Evolutionary conservation across 2,329 filamentous ascomycete species (phyloP).

Genomic region (Claviceps fusiformis): DNA sequence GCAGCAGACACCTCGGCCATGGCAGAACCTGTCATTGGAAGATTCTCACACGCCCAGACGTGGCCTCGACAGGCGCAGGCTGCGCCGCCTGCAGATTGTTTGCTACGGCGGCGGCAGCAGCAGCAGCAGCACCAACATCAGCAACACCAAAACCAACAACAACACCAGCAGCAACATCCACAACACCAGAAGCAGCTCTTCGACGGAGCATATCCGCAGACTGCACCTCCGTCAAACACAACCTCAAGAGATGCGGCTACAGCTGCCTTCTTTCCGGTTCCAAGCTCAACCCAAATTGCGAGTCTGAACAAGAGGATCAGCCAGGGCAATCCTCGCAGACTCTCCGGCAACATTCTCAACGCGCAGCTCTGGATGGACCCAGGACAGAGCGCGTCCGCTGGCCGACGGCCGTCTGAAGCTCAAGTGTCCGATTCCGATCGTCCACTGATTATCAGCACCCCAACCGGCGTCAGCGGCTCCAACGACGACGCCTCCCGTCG

Average conservation of each 20-base stretch:
- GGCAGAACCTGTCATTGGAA: slow-evolving; percentile 12
- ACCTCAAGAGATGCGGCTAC: slow-evolving; percentile 20
- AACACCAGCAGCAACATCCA: no score
- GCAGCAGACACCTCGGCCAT: slow-evolving; percentile 1
- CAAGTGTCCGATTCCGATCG: slow-evolving; percentile 27
- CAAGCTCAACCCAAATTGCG: slow-evolving; percentile 25
- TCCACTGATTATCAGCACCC: slow-evolving; percentile 48
- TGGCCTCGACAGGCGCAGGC: slow-evolving; percentile 29
- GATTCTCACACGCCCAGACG: slow-evolving; percentile 25
- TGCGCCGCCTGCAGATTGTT: slow-evolving; percentile 9
- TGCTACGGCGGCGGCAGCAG: no score
- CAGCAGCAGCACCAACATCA: no score
- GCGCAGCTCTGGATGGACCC: slow-evolving; percentile 3
- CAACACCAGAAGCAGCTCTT: slow-evolving; percentile 6
- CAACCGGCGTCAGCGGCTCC: slow-evolving; percentile 38
- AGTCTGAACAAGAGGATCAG: slow-evolving; percentile 24
- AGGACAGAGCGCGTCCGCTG: background rate
- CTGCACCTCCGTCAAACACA: slow-evolving; percentile 22
- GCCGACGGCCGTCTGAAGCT: background rate
- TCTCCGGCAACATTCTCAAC: slow-evolving; percentile 28
- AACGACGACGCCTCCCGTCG: slow-evolving; percentile 33
- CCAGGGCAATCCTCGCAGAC: slow-evolving; percentile 24
- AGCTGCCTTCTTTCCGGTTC: slow-evolving; percentile 22
- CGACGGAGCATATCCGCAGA: slow-evolving; percentile 26
- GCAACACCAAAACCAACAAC: no score